These are phyloP conservation scores for Cordyceps javanica DNA, from an alignment of 2,329 filamentous ascomycete genomes.

Conservation along the genomic window DNA sequence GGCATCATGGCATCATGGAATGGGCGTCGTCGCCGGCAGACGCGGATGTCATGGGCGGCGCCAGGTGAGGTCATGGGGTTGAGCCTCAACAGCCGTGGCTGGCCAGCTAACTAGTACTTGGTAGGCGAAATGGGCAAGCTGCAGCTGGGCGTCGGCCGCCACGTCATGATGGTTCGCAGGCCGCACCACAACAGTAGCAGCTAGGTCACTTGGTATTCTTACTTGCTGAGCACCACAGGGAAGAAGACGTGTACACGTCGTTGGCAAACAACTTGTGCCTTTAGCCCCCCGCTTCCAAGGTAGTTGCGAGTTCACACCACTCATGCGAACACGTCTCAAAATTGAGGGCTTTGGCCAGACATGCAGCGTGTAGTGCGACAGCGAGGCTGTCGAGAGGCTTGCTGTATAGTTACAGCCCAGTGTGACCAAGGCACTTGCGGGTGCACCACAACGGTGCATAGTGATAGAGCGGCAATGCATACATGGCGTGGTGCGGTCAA, in stretches of 20 bases:
- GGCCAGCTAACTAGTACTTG: background rate
- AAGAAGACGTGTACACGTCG: too few relatives aligned
- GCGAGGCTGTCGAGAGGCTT: background rate
- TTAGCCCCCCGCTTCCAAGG: background rate
- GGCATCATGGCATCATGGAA: too few relatives aligned
- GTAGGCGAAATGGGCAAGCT: background rate
- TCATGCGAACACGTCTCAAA: background rate
- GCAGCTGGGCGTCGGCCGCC: constrained; percentile 2
- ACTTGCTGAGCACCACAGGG: background rate
- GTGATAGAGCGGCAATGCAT: background rate
- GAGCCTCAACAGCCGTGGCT: background rate
- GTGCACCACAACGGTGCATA: too few relatives aligned
- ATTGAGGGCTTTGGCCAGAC: background rate
- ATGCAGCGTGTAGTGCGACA: background rate
- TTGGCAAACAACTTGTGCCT: background rate
- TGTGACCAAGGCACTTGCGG: background rate
- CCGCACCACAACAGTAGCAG: background rate
- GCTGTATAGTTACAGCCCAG: background rate
- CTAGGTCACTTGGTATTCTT: too few relatives aligned
- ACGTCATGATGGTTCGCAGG: constrained; percentile 6
- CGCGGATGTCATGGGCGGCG: background rate
- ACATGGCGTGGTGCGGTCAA: background rate
- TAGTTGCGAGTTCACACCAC: too few relatives aligned
- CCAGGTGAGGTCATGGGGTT: constrained; percentile 1
- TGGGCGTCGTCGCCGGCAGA: background rate